These are phyloP conservation scores for Camelina neglecta DNA, from an alignment of 345 rosid species.

Conservation along the genomic window DNA sequence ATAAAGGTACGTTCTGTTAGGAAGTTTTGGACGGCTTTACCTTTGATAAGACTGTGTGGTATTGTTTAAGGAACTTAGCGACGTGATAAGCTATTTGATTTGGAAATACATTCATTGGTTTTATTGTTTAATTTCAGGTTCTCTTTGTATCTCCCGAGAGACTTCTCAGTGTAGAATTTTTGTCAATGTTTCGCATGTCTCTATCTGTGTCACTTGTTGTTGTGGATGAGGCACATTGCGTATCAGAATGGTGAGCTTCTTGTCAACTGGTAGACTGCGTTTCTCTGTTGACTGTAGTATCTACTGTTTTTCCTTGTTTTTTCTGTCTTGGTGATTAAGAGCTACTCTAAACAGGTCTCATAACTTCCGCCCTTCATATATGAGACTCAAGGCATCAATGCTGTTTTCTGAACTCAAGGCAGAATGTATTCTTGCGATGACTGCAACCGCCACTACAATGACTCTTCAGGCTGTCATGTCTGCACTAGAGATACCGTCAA, in stretches of 20 bases:
- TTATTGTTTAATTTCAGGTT: conserved; percentile 59
- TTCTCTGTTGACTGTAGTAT: conserved; percentile 29
- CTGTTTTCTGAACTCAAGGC: conserved; percentile 63
- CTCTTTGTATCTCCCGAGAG: conserved; percentile 97
- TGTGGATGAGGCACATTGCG: conserved; percentile 97
- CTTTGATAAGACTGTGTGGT: conserved; percentile 5
- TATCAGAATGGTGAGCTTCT: conserved; percentile 88
- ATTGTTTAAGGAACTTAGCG: neutral
- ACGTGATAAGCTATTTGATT: neutral
- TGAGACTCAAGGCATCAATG: conserved; percentile 91
- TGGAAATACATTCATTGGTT: neutral
- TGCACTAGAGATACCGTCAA: conserved; percentile 78
- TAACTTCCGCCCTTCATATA: conserved; percentile 96
- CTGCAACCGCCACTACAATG: conserved; percentile 86
- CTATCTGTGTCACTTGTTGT: conserved; percentile 74
- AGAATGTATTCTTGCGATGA: conserved; percentile 91
- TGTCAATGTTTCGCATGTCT: conserved; percentile 58
- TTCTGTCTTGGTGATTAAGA: conserved; percentile 19
- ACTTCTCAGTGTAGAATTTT: conserved; percentile 74
- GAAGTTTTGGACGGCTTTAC: neutral
- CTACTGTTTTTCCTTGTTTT: conserved; percentile 22
- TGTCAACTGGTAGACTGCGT: conserved; percentile 33
- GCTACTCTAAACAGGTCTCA: conserved; percentile 71
- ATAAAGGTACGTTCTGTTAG: conserved; percentile 55
- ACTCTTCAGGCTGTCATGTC: conserved; percentile 85